Percentiles rank a stretch among this genome's conserved stretches.
Evolutionary conservation across 2,329 filamentous ascomycete genomes (phyloP).

Genomic region (Aspergillus oerlinghausenensis): DNA sequence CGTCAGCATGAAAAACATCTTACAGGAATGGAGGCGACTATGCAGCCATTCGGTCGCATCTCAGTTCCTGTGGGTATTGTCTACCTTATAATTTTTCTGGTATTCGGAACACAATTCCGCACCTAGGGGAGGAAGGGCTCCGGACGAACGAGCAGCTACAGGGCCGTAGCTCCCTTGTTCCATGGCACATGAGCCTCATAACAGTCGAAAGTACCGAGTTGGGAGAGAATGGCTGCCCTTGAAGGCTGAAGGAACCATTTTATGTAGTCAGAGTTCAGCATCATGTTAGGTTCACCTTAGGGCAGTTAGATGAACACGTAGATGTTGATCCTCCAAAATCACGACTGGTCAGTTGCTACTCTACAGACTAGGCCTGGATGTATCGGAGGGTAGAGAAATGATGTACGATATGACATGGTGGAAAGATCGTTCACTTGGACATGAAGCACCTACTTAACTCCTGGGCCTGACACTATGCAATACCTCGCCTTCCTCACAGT

Average conservation of each 20-base stretch:
- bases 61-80: background rate
- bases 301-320: background rate
- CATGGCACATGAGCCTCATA: background rate
- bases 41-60: background rate
- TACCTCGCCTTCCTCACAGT: background rate
- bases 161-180: background rate
- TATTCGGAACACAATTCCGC: background rate
- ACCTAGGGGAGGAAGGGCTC: background rate
- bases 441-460: background rate
- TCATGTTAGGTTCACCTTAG: background rate
- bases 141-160: background rate
- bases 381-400: background rate
- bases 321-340: background rate
- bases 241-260: background rate
- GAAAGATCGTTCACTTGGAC: background rate
- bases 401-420: background rate
- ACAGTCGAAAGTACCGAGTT: background rate
- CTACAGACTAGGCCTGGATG: background rate
- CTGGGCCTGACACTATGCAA: background rate
- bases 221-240: background rate
- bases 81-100: background rate
- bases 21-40: background rate
- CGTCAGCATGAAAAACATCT: background rate
- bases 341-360: background rate
- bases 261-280: background rate